A percentile compares a stretch with the other conserved stretches of the same genome.
These are phyloP conservation scores for Niveomyces coronatus DNA, from an alignment of 2,329 filamentous ascomycete species.

Conservation along the genomic window DNA sequence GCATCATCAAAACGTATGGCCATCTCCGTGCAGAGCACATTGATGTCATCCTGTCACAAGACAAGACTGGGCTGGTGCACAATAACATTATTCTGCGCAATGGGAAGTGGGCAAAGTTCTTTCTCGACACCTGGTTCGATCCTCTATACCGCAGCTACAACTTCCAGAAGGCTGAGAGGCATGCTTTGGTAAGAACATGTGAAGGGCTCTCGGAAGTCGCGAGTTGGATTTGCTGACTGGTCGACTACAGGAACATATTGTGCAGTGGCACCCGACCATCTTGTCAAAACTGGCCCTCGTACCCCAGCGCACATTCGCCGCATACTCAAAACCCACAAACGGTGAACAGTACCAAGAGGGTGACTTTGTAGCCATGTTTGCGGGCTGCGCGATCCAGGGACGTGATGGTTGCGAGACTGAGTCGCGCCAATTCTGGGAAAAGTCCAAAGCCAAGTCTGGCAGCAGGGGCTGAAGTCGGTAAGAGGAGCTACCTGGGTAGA, in stretches of 20 bases:
- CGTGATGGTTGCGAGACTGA: conserved; percentile 60
- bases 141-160: conserved; percentile 90
- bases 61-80: conserved; percentile 65
- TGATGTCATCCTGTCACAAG: conserved; percentile 76
- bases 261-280: conserved; percentile 95
- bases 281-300: conserved; percentile 81
- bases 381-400: conserved; percentile 53
- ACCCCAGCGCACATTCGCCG: conserved; percentile 76
- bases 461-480: background rate
- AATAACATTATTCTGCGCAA: conserved; percentile 72
- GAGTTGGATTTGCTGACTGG: conserved; percentile 19
- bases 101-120: conserved; percentile 85
- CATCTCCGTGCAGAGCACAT: conserved; percentile 70
- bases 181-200: conserved; percentile 68
- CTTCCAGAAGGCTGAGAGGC: conserved; percentile 87
- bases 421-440: conserved; percentile 42
- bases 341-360: conserved; percentile 68
- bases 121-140: conserved; percentile 93
- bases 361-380: conserved; percentile 74
- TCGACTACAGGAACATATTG: conserved; percentile 62
- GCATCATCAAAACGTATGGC: conserved; percentile 88
- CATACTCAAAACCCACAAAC: conserved; percentile 51
- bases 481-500: too few species aligned
- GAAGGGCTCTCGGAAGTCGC: too few species aligned
- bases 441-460: conserved; percentile 34